Conservation (phyloP, 2,329 filamentous ascomycete genomes). For the Sclerotinia subarctica region DNA sequence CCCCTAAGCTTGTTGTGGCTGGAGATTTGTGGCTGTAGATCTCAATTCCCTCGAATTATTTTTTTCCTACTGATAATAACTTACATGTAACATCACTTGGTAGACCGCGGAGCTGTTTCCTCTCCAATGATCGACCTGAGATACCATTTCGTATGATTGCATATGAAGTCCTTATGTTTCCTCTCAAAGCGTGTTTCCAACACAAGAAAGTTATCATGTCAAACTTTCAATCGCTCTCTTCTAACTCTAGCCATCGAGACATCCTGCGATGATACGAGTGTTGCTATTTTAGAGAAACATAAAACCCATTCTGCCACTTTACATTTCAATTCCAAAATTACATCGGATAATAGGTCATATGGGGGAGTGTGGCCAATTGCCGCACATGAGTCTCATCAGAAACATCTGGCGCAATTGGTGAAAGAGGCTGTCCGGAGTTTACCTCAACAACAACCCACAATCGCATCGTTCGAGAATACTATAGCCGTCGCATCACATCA, state of each 20-base stretch:
- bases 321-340: constrained; percentile 77
- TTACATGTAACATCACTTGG: too few species aligned
- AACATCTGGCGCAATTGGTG: constrained; percentile 66
- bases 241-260: constrained; percentile 74
- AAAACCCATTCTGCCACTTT: constrained; percentile 49
- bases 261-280: constrained; percentile 90
- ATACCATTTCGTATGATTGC: neutral
- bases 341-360: constrained; percentile 72
- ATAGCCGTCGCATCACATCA: constrained; percentile 23
- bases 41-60: neutral
- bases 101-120: neutral
- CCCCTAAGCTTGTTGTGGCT: neutral
- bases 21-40: neutral
- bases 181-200: constrained; percentile 29
- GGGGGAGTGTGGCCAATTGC: constrained; percentile 76
- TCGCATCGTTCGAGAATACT: constrained; percentile 26
- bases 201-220: neutral
- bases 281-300: constrained; percentile 69
- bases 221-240: constrained; percentile 40
- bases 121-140: neutral
- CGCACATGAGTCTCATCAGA: constrained; percentile 72
- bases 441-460: constrained; percentile 26
- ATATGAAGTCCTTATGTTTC: constrained; percentile 35
- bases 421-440: constrained; percentile 58
- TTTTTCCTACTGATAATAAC: neutral